Conservation (phyloP, 2,329 filamentous ascomycete genomes). For the Aspergillus pseudonomiae region DNA sequence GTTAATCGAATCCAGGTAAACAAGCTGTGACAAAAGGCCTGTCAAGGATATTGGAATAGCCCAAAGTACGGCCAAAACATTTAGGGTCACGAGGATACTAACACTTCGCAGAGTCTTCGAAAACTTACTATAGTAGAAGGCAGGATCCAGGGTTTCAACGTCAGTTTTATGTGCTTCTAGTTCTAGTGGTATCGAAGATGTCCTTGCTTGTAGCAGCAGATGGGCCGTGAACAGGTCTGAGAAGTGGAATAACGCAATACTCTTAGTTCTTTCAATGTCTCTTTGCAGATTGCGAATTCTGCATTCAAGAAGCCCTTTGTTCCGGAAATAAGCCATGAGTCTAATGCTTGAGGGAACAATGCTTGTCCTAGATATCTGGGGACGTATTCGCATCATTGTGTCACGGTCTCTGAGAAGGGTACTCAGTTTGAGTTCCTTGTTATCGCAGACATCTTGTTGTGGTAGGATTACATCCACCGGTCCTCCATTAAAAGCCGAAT, state of each 20-base stretch:
- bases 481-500: conserved; percentile 2
- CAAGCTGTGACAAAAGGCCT: conserved; percentile 11
- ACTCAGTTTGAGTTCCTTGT: background rate
- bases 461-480: conserved; percentile 4
- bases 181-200: conserved; percentile 22
- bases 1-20: conserved; percentile 6
- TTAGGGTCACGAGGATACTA: background rate
- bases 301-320: background rate
- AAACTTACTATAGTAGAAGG: background rate
- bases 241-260: conserved; percentile 23
- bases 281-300: background rate
- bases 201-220: conserved; percentile 17
- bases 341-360: too few relatives aligned
- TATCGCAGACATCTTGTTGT: background rate
- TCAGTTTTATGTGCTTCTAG: conserved; percentile 10
- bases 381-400: background rate
- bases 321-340: too few relatives aligned
- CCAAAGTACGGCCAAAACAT: conserved; percentile 11
- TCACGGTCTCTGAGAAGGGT: background rate
- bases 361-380: background rate
- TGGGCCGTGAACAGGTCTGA: conserved; percentile 5
- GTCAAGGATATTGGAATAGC: conserved; percentile 13
- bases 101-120: background rate
- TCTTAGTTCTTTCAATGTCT: background rate
- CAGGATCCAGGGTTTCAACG: background rate